Evolutionary conservation across 169 alveolate species (phyloP), one percentile per base, ranked within the genome.

Genomic region (Babesia divergens): DNA sequence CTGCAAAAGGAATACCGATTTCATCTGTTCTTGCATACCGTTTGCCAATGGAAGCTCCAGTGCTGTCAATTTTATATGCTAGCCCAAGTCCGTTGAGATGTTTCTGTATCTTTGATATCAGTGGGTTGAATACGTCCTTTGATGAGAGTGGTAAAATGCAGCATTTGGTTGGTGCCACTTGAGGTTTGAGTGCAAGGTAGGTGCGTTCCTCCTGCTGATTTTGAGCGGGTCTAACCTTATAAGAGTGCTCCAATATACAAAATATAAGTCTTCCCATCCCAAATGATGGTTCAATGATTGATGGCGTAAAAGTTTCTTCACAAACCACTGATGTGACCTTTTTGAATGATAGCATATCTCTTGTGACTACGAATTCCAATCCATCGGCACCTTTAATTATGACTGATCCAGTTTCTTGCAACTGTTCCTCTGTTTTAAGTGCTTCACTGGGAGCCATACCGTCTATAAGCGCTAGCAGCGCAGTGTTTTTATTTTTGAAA

Each of bases 1-100:
- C 87, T 31, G 98, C 99, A 87, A 94, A 97, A 16, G 99, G 99
- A 40, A 97, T 94, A 4, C 99, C 99, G 13, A 97, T 90, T 89
- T 97, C 99, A 65, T 97, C 99, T 52, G 98, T 95, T 65, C 99
- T 84, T 1, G 99, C 99, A 82, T 97, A 97, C 75, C 97, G 89
- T 83, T 92, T 95, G 18, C 98, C 98, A 59, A 96, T 92, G 9
- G 98, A 84, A 26, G 91, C 95, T n/a, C 96, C 91, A 7, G 98
- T 84, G 53, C 86, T 93, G 74, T 96, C 99, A 44, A 95, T 86
- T 82, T 95, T 94, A 50, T 94, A 94, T 2, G 98, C 89, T 22
- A 95, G 74, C 32, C 97, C 96, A 44, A 69, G 69, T 8, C 47
- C 46, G 32, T 54, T 58, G 31, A 89, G 32, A 1, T 69, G 46